Base-by-base conservation (phyloP, 1,139 yeast genomes). In the Yamadazyma siamensis region DNA sequence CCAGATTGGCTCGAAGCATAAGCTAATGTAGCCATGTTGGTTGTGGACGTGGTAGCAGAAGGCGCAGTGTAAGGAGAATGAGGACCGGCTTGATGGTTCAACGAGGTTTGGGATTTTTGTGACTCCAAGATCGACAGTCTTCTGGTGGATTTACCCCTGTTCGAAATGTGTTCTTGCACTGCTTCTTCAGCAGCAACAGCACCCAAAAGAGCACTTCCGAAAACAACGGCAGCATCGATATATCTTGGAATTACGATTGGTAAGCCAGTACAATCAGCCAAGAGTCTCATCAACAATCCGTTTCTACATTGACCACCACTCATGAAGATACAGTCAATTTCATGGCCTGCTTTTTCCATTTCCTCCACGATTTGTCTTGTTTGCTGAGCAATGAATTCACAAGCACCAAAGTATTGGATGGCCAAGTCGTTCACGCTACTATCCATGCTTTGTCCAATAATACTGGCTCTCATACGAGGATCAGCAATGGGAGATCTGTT, bases 281-380 rank as follows among this genome's bases (percentile, higher is more conserved):
- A 71, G 39, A 89, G 65, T 61, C 94, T 75, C 79, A 94, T 88
- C 41, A 91, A 69, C 41, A 91, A 65, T 13, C 87, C 83, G 58
- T 91, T 91, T 54, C 96, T 77, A 59, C 96, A 88, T 59, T 91
- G 98, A 17, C 98, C 97, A 34, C 98, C 98, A 44, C 94, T 81
- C 79, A 91, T 80, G 60, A 81, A 91, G 39, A 91, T 79, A 27
- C 87, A 74, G 22, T 72, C 65, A 41, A 91, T 76, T 13, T 66
- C 47, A 61, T 89, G 96, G 5, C 98, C 98, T 4, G 82, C 69
- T 33, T 70, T 62, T 47, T 77, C 80, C 85, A 91, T 82, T 36
- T 80, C 79, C 44, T 86, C 94, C 21, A 91, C 80, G 52, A 91
- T 91, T 52, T 91, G 98, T 50, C 96, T 77, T 1, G 97, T 89